Evolutionary conservation across 257 asterid genomes (phyloP).

Genomic region (Leonotis leonurus): DNA sequence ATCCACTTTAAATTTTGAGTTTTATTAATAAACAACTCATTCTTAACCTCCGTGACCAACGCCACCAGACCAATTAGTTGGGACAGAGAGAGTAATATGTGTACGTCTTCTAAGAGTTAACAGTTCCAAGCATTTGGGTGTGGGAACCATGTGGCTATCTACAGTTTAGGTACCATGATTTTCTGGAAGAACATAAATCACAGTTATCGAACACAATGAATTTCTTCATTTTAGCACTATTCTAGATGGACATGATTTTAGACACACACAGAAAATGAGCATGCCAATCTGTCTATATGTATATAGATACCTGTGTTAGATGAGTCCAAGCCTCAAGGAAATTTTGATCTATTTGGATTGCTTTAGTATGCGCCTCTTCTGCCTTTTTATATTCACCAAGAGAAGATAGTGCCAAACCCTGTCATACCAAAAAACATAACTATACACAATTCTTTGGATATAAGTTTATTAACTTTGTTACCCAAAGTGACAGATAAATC

Average conservation of each 20-base stretch:
- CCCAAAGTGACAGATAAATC: constrained; percentile 3
- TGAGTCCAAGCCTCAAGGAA: constrained; percentile 97
- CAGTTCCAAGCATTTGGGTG: background rate
- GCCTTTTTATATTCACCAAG: constrained; percentile 81
- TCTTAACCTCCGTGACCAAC: too few relatives aligned
- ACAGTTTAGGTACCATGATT: too few relatives aligned
- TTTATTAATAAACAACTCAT: too few relatives aligned
- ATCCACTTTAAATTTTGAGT: too few relatives aligned
- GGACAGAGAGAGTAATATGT: too few relatives aligned
- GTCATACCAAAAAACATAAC: constrained; percentile 25
- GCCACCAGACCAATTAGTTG: too few relatives aligned
- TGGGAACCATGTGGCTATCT: too few relatives aligned
- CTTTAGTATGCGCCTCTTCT: constrained; percentile 88
- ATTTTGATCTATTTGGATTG: constrained; percentile 70
- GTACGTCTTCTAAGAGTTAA: background rate
- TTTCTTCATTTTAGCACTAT: background rate
- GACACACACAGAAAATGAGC: background rate
- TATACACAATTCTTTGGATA: background rate
- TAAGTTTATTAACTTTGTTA: constrained; percentile 11
- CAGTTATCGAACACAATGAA: too few relatives aligned
- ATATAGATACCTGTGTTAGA: constrained; percentile 75
- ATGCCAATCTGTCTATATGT: background rate
- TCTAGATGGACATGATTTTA: background rate
- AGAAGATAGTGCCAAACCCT: constrained; percentile 90
- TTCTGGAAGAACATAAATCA: background rate